These are phyloP conservation scores for Aurantiochytrium sp. DNA, from an alignment of 108 stramenopile genomes.

Conservation along the genomic window DNA sequence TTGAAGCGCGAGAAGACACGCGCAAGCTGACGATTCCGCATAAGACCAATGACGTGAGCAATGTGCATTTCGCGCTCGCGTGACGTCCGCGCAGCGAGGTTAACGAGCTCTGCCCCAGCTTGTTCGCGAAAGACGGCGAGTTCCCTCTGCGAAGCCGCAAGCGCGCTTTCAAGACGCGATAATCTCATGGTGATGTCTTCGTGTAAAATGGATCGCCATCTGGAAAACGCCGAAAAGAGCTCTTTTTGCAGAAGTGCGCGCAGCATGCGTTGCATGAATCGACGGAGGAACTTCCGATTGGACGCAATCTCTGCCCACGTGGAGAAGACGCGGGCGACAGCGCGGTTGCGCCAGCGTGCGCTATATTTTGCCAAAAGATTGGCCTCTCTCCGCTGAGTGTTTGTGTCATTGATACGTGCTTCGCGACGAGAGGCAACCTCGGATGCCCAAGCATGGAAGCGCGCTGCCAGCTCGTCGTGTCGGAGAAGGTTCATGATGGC, in stretches of 20 bases:
- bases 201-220: not conserved
- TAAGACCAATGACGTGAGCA: not conserved
- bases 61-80: not conserved
- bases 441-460: not conserved
- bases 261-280: not conserved
- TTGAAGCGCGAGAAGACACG: not conserved
- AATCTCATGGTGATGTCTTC: not conserved
- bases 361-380: not conserved
- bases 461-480: not conserved
- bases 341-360: not conserved
- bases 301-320: not conserved
- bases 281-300: not conserved
- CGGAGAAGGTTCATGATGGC: not conserved
- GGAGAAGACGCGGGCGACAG: not conserved
- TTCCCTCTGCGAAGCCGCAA: not conserved
- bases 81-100: not conserved
- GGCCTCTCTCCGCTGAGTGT: not conserved
- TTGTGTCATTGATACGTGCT: not conserved
- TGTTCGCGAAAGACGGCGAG: not conserved
- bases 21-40: constrained; percentile 12
- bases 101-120: not conserved
- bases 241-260: not conserved
- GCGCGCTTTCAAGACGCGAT: not conserved
- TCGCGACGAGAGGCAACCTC: not conserved
- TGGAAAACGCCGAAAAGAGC: not conserved